Percentiles rank a stretch among this genome's conserved stretches.
These are phyloP conservation scores for Aspergillus campestris DNA, from an alignment of 495 filamentous ascomycete species.

Conservation along the genomic window DNA sequence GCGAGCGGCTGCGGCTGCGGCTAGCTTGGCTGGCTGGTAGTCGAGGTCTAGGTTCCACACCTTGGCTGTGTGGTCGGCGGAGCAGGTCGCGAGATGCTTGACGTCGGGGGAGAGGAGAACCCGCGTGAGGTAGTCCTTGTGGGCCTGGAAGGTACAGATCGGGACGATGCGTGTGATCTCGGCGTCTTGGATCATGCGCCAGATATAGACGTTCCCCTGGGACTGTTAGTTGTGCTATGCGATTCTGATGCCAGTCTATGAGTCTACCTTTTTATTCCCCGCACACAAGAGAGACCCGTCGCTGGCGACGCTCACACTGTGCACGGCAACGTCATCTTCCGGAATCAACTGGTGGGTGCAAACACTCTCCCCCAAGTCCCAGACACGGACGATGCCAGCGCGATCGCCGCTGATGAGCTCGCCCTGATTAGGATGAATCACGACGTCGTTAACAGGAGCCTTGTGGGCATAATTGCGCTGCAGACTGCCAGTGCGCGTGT, in stretches of 20 bases:
- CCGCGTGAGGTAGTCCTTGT: slow-evolving; percentile 88
- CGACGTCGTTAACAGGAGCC: slow-evolving; percentile 78
- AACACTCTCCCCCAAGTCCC: slow-evolving; percentile 95
- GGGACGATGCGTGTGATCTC: slow-evolving; percentile 86
- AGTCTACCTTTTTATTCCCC: slow-evolving; percentile 74
- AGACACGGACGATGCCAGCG: slow-evolving; percentile 85
- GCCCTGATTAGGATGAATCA: slow-evolving; percentile 97
- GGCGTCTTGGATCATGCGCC: slow-evolving; percentile 76
- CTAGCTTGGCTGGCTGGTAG: slow-evolving; percentile 38
- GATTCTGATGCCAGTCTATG: no score
- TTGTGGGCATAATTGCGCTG: slow-evolving; percentile 90
- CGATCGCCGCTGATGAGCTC: slow-evolving; percentile 95
- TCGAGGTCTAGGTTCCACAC: slow-evolving; percentile 82
- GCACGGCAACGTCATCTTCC: slow-evolving; percentile 86
- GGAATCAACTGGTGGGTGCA: slow-evolving; percentile 95
- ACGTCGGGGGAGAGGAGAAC: slow-evolving; percentile 95
- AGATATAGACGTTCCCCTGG: slow-evolving; percentile 94
- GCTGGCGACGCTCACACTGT: slow-evolving; percentile 90
- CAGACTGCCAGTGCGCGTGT: slow-evolving; percentile 77
- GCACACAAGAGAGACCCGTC: slow-evolving; percentile 93
- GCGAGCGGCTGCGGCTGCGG: slow-evolving; percentile 20
- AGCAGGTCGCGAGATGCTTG: slow-evolving; percentile 93
- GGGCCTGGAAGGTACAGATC: slow-evolving; percentile 84
- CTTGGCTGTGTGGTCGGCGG: slow-evolving; percentile 93
- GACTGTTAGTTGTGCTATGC: not conserved